phyloP scores from a whole-genome alignment of 306 rosid species.

The Cercis canadensis region DNA sequence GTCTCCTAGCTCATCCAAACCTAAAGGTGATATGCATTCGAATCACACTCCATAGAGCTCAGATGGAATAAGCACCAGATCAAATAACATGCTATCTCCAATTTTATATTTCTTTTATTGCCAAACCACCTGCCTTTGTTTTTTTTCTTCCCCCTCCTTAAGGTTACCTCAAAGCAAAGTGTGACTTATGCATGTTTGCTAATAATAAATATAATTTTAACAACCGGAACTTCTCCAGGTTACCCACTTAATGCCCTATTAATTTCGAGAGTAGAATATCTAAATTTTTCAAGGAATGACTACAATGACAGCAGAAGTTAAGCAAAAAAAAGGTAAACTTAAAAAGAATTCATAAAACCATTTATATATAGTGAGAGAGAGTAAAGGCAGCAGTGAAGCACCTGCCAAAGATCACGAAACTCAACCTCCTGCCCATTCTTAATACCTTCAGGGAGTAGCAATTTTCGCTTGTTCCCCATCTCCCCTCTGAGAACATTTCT shows the following conservation, averaged over 20 bases:
- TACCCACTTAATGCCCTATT: too few species aligned
- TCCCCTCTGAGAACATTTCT: constrained; percentile 71
- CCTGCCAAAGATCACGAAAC: constrained; percentile 96
- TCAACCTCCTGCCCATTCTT: constrained; percentile 72
- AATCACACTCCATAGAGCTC: constrained; percentile 3
- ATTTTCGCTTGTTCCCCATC: constrained; percentile 75
- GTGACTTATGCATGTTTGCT: constrained; percentile 12
- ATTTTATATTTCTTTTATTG: not conserved
- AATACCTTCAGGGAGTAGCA: constrained; percentile 63
- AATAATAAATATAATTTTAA: constrained; percentile 23
- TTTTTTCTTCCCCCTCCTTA: not conserved
- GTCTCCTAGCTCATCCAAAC: constrained; percentile 15
- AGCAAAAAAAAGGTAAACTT: constrained; percentile 1
- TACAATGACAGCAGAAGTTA: constrained; percentile 7
- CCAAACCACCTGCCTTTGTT: not conserved
- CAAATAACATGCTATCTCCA: not conserved
- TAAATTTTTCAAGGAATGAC: not conserved
- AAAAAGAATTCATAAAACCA: constrained; percentile 19
- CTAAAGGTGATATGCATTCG: constrained; percentile 11
- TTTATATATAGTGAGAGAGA: constrained; percentile 17
- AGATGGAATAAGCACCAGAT: constrained; percentile 20
- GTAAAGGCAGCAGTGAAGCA: constrained; percentile 25
- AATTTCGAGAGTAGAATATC: not conserved
- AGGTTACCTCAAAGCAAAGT: constrained; percentile 5
- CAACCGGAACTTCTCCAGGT: constrained; percentile 8